Evolutionary conservation across 75 land plant genomes (phyloP).

Genomic region (Picea glauca): DNA sequence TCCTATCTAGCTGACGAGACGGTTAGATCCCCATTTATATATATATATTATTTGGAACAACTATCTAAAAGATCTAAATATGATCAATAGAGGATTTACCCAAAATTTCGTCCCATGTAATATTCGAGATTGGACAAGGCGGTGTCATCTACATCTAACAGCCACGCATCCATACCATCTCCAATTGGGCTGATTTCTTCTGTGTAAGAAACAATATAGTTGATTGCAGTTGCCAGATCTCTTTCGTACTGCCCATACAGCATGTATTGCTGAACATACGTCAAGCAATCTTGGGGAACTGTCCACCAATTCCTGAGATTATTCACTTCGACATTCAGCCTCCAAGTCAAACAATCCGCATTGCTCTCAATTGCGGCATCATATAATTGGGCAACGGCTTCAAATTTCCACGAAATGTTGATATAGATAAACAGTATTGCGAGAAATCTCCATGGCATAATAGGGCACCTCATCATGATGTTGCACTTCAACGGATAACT

Average conservation of each 20-base stretch:
- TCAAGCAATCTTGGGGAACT: slow-evolving; percentile 56
- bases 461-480: too few relatives aligned
- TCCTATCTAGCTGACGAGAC: too few relatives aligned
- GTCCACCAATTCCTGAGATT: slow-evolving; percentile 62
- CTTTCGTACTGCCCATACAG: slow-evolving; percentile 55
- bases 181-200: slow-evolving; percentile 5
- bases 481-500: too few relatives aligned
- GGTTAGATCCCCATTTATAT: too few relatives aligned
- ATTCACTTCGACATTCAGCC: slow-evolving; percentile 69
- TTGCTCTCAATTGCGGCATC: too few relatives aligned
- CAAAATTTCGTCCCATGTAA: slow-evolving; percentile 42
- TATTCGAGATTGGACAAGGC: slow-evolving; percentile 67
- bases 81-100: slow-evolving; percentile 15
- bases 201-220: slow-evolving; percentile 36
- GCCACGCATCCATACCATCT: slow-evolving; percentile 57
- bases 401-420: too few relatives aligned
- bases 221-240: slow-evolving; percentile 44
- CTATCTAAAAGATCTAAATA: too few relatives aligned
- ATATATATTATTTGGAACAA: too few relatives aligned
- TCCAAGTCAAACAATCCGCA: slow-evolving; percentile 57
- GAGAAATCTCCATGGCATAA: too few relatives aligned
- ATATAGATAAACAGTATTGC: too few relatives aligned
- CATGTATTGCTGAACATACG: slow-evolving; percentile 51
- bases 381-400: too few relatives aligned
- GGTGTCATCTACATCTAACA: slow-evolving; percentile 88